phyloP scores from a whole-genome alignment of 139 green algal species.

The Ettlia oleoabundans region DNA sequence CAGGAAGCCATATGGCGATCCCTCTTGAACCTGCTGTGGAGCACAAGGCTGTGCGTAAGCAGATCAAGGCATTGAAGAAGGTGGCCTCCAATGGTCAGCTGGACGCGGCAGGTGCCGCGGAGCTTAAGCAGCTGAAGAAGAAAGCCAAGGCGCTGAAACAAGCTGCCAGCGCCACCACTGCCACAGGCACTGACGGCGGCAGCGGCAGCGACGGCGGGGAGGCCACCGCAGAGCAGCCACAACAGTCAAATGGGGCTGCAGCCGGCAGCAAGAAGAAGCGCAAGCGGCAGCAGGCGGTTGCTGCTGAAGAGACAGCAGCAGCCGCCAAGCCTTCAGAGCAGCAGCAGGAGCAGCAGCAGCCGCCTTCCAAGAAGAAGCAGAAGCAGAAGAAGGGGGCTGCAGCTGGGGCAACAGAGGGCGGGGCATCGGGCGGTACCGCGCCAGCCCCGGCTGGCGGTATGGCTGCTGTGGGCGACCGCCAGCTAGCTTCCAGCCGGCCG shows the following conservation, averaged over 20 bases:
- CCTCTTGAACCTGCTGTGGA: neutral
- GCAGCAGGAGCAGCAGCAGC: constrained; percentile 3
- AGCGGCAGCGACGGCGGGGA: constrained; percentile 21
- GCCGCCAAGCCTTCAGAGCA: neutral
- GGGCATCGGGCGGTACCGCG: constrained; percentile 10
- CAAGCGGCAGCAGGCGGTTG: constrained; percentile 14
- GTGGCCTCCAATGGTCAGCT: constrained; percentile 6
- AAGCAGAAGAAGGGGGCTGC: constrained; percentile 36
- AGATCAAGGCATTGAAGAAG: constrained; percentile 33
- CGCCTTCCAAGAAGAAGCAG: neutral
- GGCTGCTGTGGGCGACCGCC: constrained; percentile 64
- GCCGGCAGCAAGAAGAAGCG: constrained; percentile 38
- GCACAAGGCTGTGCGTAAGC: constrained; percentile 32
- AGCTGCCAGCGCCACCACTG: neutral
- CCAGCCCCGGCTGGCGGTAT: constrained; percentile 17
- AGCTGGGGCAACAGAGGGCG: neutral
- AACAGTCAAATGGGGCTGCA: neutral
- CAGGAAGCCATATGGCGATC: constrained; percentile 19
- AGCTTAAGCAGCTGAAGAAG: constrained; percentile 31
- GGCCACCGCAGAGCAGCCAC: neutral
- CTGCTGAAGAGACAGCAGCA: neutral
- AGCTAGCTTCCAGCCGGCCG: constrained; percentile 52
- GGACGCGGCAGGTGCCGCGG: constrained; percentile 9
- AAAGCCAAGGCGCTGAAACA: constrained; percentile 17
- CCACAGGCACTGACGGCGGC: neutral